These are phyloP conservation scores for Withania somnifera DNA, from an alignment of 305 asterid genomes.

Conservation along the genomic window DNA sequence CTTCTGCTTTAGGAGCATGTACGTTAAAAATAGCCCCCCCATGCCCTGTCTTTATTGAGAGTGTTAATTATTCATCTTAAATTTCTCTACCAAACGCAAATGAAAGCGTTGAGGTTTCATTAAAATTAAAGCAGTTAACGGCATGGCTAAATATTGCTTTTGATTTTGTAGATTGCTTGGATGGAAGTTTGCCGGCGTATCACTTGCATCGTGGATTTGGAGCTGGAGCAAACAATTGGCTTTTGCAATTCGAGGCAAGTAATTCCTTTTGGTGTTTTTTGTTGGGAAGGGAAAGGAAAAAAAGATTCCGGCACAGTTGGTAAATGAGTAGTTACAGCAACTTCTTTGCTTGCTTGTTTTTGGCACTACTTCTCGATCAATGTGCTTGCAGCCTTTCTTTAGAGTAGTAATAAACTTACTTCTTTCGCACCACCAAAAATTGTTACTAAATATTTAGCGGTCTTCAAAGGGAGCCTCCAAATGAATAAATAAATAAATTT, in stretches of 20 bases:
- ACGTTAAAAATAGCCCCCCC: not conserved
- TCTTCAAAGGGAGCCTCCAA: no score
- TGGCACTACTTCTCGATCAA: not conserved
- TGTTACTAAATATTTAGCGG: no score
- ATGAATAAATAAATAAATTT: no score
- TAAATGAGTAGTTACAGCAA: not conserved
- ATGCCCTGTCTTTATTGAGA: no score
- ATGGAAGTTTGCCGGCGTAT: conserved; percentile 89
- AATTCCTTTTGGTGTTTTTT: conserved; percentile 8
- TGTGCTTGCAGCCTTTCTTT: conserved; percentile 9
- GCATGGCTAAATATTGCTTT: not conserved
- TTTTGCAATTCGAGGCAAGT: conserved; percentile 84
- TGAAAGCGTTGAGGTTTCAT: no score
- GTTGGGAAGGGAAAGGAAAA: not conserved
- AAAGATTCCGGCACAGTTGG: not conserved
- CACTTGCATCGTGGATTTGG: conserved; percentile 84
- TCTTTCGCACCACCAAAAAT: not conserved
- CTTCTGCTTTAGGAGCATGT: conserved; percentile 67
- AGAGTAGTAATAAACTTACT: not conserved
- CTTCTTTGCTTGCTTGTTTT: not conserved
- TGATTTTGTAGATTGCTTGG: conserved; percentile 60
- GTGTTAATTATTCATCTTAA: no score
- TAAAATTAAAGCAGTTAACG: not conserved
- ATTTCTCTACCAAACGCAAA: no score
- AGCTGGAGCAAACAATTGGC: conserved; percentile 78